Percentiles rank a stretch among this genome's conserved stretches.
Evolutionary conservation across 2,329 filamentous ascomycete genomes (phyloP).

Genomic region (Phyllosticta citrichinensis): DNA sequence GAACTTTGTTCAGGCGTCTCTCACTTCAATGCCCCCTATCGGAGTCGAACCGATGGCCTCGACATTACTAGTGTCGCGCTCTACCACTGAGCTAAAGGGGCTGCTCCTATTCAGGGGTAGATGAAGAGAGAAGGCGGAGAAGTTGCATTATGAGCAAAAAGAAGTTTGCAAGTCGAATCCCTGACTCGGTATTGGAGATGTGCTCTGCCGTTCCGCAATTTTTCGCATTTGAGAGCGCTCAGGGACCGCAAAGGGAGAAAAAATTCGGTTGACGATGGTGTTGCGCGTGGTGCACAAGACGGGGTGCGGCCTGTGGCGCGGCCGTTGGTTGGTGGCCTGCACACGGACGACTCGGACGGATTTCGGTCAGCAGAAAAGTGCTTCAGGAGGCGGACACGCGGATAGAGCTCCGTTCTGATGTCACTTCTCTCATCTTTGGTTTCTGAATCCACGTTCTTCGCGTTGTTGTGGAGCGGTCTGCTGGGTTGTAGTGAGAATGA

Average conservation of each 20-base stretch:
- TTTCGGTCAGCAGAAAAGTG: background rate
- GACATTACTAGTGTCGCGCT: constrained; percentile 12
- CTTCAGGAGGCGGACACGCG: background rate
- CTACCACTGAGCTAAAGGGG: constrained; percentile 11
- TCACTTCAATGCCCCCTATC: constrained; percentile 3
- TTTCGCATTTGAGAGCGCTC: background rate
- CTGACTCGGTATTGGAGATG: background rate
- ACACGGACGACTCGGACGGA: background rate
- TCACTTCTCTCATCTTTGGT: background rate
- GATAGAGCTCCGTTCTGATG: background rate
- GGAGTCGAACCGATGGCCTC: constrained; percentile 11
- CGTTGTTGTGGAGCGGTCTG: background rate
- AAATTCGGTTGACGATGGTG: background rate
- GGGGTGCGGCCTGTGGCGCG: background rate
- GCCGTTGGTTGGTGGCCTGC: background rate
- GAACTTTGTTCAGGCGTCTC: background rate
- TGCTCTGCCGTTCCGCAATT: background rate
- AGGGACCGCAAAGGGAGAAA: background rate
- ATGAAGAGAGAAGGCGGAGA: background rate
- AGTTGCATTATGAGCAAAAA: background rate
- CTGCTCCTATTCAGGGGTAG: background rate
- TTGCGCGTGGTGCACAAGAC: background rate
- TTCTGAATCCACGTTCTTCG: background rate
- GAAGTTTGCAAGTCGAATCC: background rate
- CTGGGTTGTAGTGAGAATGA: background rate